Conservation (phyloP, 2,329 filamentous ascomycete genomes). For the Epichloe sylvatica region DNA sequence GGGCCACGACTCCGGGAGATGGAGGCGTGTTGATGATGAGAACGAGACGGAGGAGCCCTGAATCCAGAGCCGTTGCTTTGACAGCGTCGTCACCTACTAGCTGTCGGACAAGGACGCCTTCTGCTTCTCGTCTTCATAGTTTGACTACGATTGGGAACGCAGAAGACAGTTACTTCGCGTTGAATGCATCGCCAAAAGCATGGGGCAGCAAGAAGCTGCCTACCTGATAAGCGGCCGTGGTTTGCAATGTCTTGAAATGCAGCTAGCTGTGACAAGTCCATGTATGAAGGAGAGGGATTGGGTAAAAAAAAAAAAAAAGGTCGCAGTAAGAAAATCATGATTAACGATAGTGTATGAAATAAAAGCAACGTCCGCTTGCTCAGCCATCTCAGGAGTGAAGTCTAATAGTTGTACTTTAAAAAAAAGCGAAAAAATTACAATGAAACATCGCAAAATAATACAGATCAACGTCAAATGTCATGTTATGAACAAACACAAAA, state of each 20-base stretch:
- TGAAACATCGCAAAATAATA: no score
- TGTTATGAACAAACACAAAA: no score
- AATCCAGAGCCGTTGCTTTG: constrained; percentile 11
- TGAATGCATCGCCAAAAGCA: constrained; percentile 18
- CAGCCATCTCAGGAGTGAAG: not conserved
- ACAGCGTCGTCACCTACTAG: constrained; percentile 29
- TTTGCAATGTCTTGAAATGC: no score
- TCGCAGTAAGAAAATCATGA: not conserved
- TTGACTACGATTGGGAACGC: constrained; percentile 12
- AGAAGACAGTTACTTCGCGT: constrained; percentile 32
- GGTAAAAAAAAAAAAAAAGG: not conserved
- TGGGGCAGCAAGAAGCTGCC: constrained; percentile 14
- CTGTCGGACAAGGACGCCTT: constrained; percentile 35
- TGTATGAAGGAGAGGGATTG: not conserved
- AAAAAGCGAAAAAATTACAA: no score
- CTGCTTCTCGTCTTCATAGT: constrained; percentile 22
- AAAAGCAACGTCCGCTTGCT: not conserved
- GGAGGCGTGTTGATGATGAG: constrained; percentile 31
- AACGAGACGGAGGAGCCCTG: constrained; percentile 22
- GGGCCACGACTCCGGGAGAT: constrained; percentile 26
- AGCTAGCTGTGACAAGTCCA: no score
- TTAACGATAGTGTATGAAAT: not conserved
- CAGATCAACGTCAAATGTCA: no score
- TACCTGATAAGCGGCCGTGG: not conserved
- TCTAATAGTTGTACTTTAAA: accelerated